Conservation (phyloP, 2,329 filamentous ascomycete species). For the Plectosphaerella plurivora region DNA sequence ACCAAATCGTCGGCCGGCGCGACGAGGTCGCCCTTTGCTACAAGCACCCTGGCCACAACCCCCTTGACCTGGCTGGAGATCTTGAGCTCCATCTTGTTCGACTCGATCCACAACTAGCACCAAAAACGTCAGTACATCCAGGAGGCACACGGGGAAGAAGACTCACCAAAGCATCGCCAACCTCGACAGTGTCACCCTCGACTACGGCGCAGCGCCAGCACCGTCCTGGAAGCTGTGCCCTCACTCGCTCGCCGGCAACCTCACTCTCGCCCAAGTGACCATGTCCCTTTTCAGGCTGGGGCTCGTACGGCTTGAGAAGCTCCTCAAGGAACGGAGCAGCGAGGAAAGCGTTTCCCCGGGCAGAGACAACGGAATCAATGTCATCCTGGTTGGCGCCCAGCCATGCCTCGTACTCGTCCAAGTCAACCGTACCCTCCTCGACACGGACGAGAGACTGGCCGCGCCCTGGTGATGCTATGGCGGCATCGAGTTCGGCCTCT, state of each 20-base stretch:
- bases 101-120: conserved; percentile 24
- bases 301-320: conserved; percentile 18
- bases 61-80: conserved; percentile 23
- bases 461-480: conserved; percentile 6
- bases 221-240: conserved; percentile 25
- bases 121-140: conserved; percentile 1
- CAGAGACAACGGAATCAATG: conserved; percentile 14
- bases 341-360: conserved; percentile 19
- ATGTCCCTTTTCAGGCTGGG: neutral
- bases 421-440: conserved; percentile 20
- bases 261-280: neutral
- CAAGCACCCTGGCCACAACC: conserved; percentile 17
- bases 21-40: conserved; percentile 21
- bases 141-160: neutral
- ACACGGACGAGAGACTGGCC: conserved; percentile 18
- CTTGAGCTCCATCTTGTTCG: conserved; percentile 33
- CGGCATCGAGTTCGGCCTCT: conserved; percentile 20
- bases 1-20: conserved; percentile 21
- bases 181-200: conserved; percentile 16
- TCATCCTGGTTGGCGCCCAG: conserved; percentile 19
- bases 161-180: conserved; percentile 23
- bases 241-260: conserved; percentile 17
- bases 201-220: conserved; percentile 26
- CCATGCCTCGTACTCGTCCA: conserved; percentile 25
- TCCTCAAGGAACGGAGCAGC: conserved; percentile 23